These are phyloP conservation scores for Aspergillus costaricaensis DNA, from an alignment of 2,329 filamentous ascomycete genomes.

Conservation along the genomic window DNA sequence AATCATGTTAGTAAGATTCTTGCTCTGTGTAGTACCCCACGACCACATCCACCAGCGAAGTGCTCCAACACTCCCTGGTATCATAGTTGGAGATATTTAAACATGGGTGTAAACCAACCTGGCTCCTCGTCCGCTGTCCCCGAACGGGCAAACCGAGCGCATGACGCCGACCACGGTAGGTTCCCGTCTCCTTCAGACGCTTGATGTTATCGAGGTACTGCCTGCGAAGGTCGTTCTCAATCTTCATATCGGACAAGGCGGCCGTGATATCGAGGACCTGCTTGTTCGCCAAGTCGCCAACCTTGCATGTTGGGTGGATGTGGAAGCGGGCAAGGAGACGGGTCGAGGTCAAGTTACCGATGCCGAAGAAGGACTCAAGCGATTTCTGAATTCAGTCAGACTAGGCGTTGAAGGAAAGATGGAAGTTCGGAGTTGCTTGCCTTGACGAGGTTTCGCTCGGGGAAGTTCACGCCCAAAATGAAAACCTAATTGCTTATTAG, in stretches of 20 bases:
- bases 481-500: conserved; percentile 63
- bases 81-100: not conserved
- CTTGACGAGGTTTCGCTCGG: conserved; percentile 78
- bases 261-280: conserved; percentile 80
- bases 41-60: not conserved
- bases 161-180: conserved; percentile 84
- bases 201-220: conserved; percentile 81
- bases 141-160: conserved; percentile 90
- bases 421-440: conserved; percentile 51
- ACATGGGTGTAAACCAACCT: conserved; percentile 49
- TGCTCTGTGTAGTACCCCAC: too few species aligned
- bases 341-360: conserved; percentile 69
- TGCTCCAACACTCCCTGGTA: not conserved
- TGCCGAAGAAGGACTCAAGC: conserved; percentile 84
- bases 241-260: conserved; percentile 86
- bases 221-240: conserved; percentile 83
- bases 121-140: conserved; percentile 83
- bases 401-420: conserved; percentile 6
- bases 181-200: conserved; percentile 84
- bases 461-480: conserved; percentile 83
- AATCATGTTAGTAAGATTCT: conserved; percentile 21
- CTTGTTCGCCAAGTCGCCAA: conserved; percentile 72
- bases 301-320: conserved; percentile 79
- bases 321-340: conserved; percentile 84
- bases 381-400: conserved; percentile 34